Evolutionary conservation across 352 stramenopile genomes (phyloP).

Genomic region (Phytophthora pisi): DNA sequence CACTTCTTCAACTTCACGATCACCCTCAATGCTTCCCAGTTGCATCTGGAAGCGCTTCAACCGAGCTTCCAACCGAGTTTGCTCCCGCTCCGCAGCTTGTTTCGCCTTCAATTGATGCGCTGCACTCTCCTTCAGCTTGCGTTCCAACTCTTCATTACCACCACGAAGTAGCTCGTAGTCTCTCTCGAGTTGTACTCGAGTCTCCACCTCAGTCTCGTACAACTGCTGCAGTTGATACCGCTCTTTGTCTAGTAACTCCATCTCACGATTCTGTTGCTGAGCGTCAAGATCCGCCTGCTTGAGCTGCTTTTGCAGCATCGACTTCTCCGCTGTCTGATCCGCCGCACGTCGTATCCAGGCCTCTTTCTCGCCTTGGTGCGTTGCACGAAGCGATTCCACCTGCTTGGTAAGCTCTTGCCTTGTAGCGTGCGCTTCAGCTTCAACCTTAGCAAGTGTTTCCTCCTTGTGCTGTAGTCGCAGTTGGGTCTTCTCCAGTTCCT

Average conservation of each 20-base stretch:
- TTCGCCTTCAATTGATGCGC: conserved; percentile 26
- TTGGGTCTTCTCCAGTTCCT: conserved; percentile 63
- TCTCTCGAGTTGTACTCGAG: conserved; percentile 24
- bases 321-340: conserved; percentile 66
- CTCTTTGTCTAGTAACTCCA: conserved; percentile 58
- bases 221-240: conserved; percentile 46
- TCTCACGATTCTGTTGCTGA: conserved; percentile 37
- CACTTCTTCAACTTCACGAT: conserved; percentile 59
- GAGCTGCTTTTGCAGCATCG: conserved; percentile 56
- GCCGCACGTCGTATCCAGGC: conserved; percentile 67
- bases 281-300: conserved; percentile 41
- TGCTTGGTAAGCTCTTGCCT: conserved; percentile 49
- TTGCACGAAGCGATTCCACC: conserved; percentile 38
- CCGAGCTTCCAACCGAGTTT: conserved; percentile 40
- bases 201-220: conserved; percentile 36
- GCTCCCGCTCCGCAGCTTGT: conserved; percentile 39
- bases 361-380: conserved; percentile 58
- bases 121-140: conserved; percentile 20
- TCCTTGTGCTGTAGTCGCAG: conserved; percentile 57
- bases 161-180: conserved; percentile 37
- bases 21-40: conserved; percentile 49
- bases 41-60: conserved; percentile 66
- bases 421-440: conserved; percentile 33
- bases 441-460: conserved; percentile 37
- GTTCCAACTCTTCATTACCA: conserved; percentile 35